Percentiles rank a stretch among this genome's conserved stretches.
phyloP scores from a whole-genome alignment of 2,329 filamentous ascomycete genomes.

The Exophiala xenobiotica region DNA sequence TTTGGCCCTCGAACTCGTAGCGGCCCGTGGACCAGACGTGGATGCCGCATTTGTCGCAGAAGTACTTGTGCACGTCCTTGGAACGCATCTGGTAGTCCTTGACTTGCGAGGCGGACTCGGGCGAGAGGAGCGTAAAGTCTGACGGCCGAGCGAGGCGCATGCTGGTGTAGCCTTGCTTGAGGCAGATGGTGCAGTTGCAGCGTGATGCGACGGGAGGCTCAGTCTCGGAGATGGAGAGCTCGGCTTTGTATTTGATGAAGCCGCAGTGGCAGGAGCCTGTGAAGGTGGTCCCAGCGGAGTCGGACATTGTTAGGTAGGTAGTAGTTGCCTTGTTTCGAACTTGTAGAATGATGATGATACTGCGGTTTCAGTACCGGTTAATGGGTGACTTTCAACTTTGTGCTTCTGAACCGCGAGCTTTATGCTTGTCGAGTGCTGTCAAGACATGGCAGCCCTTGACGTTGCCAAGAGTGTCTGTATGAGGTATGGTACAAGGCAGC shows the following conservation, averaged over 20 bases:
- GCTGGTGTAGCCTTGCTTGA: conserved; percentile 23
- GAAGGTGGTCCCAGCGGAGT: conserved; percentile 34
- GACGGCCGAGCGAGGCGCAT: conserved; percentile 10
- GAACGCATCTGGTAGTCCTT: conserved; percentile 19
- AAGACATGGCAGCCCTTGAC: too few species aligned
- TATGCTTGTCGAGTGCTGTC: too few species aligned
- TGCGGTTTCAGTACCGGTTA: too few species aligned
- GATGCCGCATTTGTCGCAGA: conserved; percentile 26
- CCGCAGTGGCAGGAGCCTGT: conserved; percentile 57
- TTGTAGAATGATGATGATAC: too few species aligned
- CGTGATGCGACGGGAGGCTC: conserved; percentile 9
- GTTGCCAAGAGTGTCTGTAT: too few species aligned
- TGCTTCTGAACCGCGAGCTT: too few species aligned
- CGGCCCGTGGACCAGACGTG: conserved; percentile 17
- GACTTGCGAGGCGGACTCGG: conserved; percentile 16
- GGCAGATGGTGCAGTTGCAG: conserved; percentile 31
- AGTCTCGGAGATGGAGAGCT: conserved; percentile 23
- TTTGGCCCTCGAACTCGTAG: conserved; percentile 14
- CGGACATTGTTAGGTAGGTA: neutral
- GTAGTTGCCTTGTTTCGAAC: neutral
- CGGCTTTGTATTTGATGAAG: conserved; percentile 52
- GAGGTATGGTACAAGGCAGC: too few species aligned
- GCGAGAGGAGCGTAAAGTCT: conserved; percentile 25
- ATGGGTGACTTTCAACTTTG: too few species aligned
- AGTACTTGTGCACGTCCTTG: conserved; percentile 25